Evolutionary conservation across 2,329 filamentous ascomycete species (phyloP), one percentile per base, ranked within the genome.

Genomic region (Zymoseptoria crescenta): DNA sequence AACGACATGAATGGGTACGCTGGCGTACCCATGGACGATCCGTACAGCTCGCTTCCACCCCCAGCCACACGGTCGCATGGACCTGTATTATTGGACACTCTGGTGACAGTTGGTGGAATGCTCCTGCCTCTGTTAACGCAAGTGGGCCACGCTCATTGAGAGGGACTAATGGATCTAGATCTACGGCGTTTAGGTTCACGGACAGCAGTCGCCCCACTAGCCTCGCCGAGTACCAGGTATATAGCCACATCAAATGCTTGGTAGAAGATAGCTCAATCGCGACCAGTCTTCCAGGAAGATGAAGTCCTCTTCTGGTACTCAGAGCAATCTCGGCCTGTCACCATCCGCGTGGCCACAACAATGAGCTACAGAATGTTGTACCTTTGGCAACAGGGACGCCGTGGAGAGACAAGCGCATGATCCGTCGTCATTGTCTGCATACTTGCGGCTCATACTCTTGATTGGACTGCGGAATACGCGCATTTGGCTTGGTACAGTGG

Each of bases 81-180:
- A 29, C 58, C 57, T 52, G 58, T 49, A 24, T 57, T 70, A 54
- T 62, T 65, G 35, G 69, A 90, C 69, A 89, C 86, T 0, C 68
- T 91, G 56, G 84, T 84, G 10, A 88, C 87, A 2, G 82, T 91
- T 13, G 80, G 80, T 27, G 89, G 89, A 62, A 93, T 94, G 88
- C 73, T 93, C 56, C 72, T 94, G 56, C 89, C 89, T 13, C 79
- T 93, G 49, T 74, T 92, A 49, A 90, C 88, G 20, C 88, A 91
- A 67, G 83, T 91, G 64, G 89, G 89, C 2, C 88, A 92, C 71
- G 85, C 87, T 68, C 87, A 91, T 69, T 74, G 54, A 64, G 20
- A 51, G 35, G 35, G 35, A 45, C 35, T 13, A 45, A 45, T 13
- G 35, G 35, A 45, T 45, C 35, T n/a, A 45, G 10, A 16, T 13